Percentiles rank a stretch among this genome's conserved stretches.
Evolutionary conservation across 805 yeast species (phyloP).

Genomic region (Candida sakaeoensis): DNA sequence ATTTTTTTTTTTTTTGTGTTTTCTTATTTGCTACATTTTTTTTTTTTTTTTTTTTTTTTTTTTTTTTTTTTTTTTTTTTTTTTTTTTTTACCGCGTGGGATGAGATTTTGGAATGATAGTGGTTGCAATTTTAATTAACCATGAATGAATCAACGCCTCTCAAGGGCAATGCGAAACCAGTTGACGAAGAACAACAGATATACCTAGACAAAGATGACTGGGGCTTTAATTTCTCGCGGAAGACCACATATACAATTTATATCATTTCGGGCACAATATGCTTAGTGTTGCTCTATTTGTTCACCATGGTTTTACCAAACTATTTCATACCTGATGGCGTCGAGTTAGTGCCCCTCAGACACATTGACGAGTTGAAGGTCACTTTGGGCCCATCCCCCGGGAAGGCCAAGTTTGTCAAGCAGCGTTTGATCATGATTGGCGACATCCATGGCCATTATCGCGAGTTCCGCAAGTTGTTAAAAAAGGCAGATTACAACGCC

Average conservation of each 20-base stretch:
- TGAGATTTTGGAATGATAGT: no score
- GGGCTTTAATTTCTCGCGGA: slow-evolving; percentile 8
- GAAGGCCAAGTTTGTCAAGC: slow-evolving; percentile 17
- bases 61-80: no score
- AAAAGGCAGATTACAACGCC: slow-evolving; percentile 44
- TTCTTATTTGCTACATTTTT: no score
- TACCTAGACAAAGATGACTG: slow-evolving; percentile 12
- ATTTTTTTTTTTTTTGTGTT: no score
- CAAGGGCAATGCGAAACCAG: slow-evolving; percentile 3
- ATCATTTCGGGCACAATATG: slow-evolving; percentile 13
- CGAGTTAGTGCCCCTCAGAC: slow-evolving; percentile 21
- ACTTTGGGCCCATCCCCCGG: slow-evolving; percentile 19
- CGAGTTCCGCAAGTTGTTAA: slow-evolving; percentile 51
- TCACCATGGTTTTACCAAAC: slow-evolving; percentile 31
- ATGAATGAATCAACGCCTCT: slow-evolving; percentile 19
- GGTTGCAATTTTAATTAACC: slow-evolving; percentile 2
- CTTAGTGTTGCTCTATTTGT: slow-evolving; percentile 21
- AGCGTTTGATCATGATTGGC: slow-evolving; percentile 68
- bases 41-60: no score
- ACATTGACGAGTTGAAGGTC: slow-evolving; percentile 22
- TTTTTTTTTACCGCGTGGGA: no score
- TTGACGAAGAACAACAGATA: not conserved
- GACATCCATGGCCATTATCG: slow-evolving; percentile 82
- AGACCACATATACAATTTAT: slow-evolving; percentile 14
- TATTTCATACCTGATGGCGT: slow-evolving; percentile 31